Evolutionary conservation across 1,139 yeast species (phyloP), one percentile per base, ranked within the genome.

Genomic region (Zygosaccharomyces pseudobailii): DNA sequence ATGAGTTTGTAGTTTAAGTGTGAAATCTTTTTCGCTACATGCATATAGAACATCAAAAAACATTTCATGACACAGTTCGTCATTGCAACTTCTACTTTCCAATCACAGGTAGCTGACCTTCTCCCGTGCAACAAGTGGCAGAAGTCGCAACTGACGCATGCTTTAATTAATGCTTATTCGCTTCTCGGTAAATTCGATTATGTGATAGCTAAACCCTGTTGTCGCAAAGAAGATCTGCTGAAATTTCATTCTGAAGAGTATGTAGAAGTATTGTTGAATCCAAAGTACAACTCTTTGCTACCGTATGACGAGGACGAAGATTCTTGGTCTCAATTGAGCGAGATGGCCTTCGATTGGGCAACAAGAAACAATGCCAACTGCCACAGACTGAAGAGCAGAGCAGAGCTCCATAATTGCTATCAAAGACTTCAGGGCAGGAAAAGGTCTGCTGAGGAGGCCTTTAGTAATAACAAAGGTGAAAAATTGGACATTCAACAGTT

Each of bases 91-190:
- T 65, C 68, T 4, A 35, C 44, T 2, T 58, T 55, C 38, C 68
- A 65, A 50, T 51, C 66, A 2, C 65, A 58, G 34, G 59, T 63
- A 5, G 50, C 61, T 9, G 68, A 64, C 45, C 46, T 65, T 27
- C 49, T 64, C 19, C 68, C 68, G 2, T 59, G 64, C 35, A 63
- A 64, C 46, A 56, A 56, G 19, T 48, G 45, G 24, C 44, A 43
- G 19, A 62, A 58, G 45, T 58, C 66, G 2, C 61, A 58, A 40
- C 40, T 63, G 40, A 54, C 56, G 3, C 49, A 55, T 49, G 50
- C 59, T 2, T 40, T 64, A 40, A 36, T 65, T 10, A 40, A 53
- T 3, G 50, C 58, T 21, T 60, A 57, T 35, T 55, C 54, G 2
- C 46, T 64, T 25, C 37, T 64, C 5, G 51, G 55, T 2, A 33